A percentile compares a stretch with the other conserved stretches of the same genome.
phyloP scores from a whole-genome alignment of 2,329 filamentous ascomycete species.

The Alternaria dauci region DNA sequence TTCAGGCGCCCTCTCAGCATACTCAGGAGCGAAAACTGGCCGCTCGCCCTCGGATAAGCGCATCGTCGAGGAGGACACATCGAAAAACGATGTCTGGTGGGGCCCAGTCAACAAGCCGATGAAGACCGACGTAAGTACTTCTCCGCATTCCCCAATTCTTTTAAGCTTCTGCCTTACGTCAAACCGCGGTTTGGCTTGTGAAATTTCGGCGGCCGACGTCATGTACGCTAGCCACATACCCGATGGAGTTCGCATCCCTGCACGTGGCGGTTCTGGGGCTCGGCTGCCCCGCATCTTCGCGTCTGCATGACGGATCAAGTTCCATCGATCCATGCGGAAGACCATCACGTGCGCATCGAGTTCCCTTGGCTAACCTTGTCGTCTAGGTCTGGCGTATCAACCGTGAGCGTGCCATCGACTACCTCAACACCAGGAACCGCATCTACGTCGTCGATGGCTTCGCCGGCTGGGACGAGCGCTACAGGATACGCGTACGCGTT shows the following conservation, averaged over 20 bases:
- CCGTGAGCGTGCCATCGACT: constrained; percentile 97
- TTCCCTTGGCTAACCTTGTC: constrained; percentile 13
- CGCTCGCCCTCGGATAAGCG: constrained; percentile 97
- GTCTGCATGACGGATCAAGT: constrained; percentile 32
- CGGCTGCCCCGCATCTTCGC: constrained; percentile 45
- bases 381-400: constrained; percentile 98
- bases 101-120: constrained; percentile 99
- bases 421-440: constrained; percentile 97
- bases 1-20: constrained; percentile 91
- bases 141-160: constrained; percentile 22
- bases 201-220: constrained; percentile 43
- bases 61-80: constrained; percentile 89
- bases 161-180: constrained; percentile 15
- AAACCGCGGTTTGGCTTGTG: constrained; percentile 36
- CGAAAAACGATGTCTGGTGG: constrained; percentile 97
- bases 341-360: constrained; percentile 37
- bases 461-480: constrained; percentile 98
- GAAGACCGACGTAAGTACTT: constrained; percentile 82
- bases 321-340: constrained; percentile 4
- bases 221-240: constrained; percentile 44
- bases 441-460: constrained; percentile 99
- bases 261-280: constrained; percentile 37
- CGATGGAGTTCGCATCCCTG: constrained; percentile 43
- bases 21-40: constrained; percentile 97
- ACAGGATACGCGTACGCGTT: constrained; percentile 95